Evolutionary conservation across 2,329 filamentous ascomycete species (phyloP).

Genomic region (Talaromyces amestolkiae): DNA sequence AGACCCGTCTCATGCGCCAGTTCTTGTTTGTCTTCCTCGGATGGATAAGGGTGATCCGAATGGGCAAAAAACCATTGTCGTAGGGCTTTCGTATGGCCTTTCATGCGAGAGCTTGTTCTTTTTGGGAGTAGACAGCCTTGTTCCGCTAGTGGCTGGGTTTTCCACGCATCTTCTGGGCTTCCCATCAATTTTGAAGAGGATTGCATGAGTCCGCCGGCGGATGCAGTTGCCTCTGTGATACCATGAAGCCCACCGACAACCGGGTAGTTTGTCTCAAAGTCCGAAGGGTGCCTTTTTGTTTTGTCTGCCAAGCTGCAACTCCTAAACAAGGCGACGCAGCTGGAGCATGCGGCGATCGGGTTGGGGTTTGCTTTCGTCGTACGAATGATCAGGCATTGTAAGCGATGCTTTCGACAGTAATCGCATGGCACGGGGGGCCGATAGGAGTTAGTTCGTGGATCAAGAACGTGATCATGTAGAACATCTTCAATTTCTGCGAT

Average conservation of each 20-base stretch:
- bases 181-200: no score
- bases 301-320: conserved; percentile 51
- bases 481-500: not conserved
- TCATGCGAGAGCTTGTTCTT: conserved; percentile 22
- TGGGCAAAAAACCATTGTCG: conserved; percentile 49
- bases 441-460: not conserved
- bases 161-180: not conserved
- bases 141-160: not conserved
- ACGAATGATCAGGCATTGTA: conserved; percentile 51
- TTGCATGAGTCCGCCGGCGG: not conserved
- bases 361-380: conserved; percentile 51
- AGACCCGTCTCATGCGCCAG: conserved; percentile 47
- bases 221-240: conserved; percentile 39
- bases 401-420: conserved; percentile 45
- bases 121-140: conserved; percentile 4
- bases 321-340: conserved; percentile 51
- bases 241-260: conserved; percentile 53
- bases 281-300: conserved; percentile 45
- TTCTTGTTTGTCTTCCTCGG: conserved; percentile 45
- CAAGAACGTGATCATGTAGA: not conserved
- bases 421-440: conserved; percentile 43
- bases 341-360: conserved; percentile 49
- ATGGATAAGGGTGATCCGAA: conserved; percentile 50
- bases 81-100: conserved; percentile 36
- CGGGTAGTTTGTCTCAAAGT: conserved; percentile 49